These are phyloP conservation scores for Nephelium lappaceum DNA, from an alignment of 345 rosid species.

Conservation along the genomic window DNA sequence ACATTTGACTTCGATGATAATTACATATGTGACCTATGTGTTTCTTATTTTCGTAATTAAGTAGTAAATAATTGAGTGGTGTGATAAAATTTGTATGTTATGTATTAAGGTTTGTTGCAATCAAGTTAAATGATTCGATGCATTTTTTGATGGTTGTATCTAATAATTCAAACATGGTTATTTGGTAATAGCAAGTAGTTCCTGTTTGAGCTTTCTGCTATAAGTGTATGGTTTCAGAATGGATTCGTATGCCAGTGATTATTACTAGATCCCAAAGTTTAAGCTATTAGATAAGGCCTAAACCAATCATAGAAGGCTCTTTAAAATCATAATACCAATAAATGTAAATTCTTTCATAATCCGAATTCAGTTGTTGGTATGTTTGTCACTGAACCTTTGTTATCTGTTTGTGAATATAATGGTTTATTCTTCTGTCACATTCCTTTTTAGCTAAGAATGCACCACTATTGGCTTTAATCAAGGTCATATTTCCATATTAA, in stretches of 20 bases:
- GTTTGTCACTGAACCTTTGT: not conserved
- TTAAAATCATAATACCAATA: not conserved
- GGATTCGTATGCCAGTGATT: not conserved
- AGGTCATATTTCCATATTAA: not conserved
- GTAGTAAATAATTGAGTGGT: not conserved
- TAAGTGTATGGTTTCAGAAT: not conserved
- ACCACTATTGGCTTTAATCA: not conserved
- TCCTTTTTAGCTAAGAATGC: not conserved
- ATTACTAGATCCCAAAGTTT: no score
- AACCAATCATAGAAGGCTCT: no score
- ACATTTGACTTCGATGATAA: not conserved
- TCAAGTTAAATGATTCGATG: not conserved
- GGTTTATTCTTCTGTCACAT: not conserved
- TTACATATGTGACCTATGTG: not conserved
- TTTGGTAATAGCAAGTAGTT: not conserved
- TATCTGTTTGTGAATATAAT: not conserved
- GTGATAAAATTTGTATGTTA: no score
- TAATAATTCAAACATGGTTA: not conserved
- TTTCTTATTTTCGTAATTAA: not conserved
- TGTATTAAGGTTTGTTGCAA: not conserved
- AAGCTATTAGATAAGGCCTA: no score
- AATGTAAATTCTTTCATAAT: not conserved
- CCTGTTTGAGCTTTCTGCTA: not conserved
- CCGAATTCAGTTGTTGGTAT: not conserved
- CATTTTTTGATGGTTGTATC: not conserved